A percentile compares a stretch with the other conserved stretches of the same genome.
Conservation (phyloP, 1,139 yeast species). For the Geotrichum restrictum region DNA sequence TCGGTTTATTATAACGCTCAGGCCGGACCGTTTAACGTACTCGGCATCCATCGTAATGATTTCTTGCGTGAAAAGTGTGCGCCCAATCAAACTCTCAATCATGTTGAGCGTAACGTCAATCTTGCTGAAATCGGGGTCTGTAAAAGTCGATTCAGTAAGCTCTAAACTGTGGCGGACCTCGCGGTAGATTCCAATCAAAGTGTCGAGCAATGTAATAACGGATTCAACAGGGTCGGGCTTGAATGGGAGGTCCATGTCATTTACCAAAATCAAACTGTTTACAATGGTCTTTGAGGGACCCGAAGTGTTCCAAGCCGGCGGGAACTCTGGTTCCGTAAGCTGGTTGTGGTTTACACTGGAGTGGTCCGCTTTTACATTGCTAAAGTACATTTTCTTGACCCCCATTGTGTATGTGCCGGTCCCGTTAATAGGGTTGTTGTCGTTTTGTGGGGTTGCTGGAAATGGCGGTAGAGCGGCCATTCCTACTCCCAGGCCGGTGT, state of each 20-base stretch:
- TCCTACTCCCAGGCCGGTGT: not conserved
- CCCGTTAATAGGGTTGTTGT: not conserved
- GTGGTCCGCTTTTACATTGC: slow-evolving; percentile 11
- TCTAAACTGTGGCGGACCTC: not conserved
- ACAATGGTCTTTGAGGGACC: not conserved
- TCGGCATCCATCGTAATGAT: slow-evolving; percentile 7
- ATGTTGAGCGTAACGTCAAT: slow-evolving; percentile 1
- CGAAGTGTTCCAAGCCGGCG: not conserved
- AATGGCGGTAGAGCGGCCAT: no score
- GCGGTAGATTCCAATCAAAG: slow-evolving; percentile 7
- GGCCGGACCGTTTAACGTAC: slow-evolving; percentile 1
- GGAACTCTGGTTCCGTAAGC: slow-evolving; percentile 10
- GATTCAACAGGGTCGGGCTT: slow-evolving; percentile 14
- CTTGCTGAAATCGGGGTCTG: not conserved
- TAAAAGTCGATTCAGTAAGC: not conserved
- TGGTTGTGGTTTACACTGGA: slow-evolving; percentile 13
- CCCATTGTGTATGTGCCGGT: slow-evolving; percentile 17
- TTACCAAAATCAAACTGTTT: slow-evolving; percentile 4
- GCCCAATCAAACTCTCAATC: slow-evolving; percentile 3
- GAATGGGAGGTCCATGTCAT: slow-evolving; percentile 15
- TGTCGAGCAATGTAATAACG: slow-evolving; percentile 12
- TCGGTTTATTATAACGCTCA: not conserved
- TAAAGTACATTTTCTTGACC: slow-evolving; percentile 2
- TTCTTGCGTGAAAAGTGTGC: slow-evolving; percentile 4
- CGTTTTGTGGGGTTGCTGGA: not conserved